These are phyloP conservation scores for Populus deltoides DNA, from an alignment of 345 rosid genomes.

Conservation along the genomic window DNA sequence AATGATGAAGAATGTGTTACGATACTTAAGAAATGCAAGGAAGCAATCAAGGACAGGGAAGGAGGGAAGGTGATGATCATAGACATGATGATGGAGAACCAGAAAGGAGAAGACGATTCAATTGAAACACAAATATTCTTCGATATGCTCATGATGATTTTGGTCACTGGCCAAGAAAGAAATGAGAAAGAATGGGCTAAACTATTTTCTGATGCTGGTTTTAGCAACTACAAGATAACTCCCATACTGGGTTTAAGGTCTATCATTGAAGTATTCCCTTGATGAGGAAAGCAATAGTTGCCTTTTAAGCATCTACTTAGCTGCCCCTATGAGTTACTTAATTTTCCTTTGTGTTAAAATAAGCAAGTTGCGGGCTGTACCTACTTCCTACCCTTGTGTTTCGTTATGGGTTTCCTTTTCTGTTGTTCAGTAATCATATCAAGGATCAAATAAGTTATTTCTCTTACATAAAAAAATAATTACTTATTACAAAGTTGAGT, in stretches of 20 bases:
- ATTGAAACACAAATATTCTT: neutral
- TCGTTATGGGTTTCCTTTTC: no score
- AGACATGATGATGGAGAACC: neutral
- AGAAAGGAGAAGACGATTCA: neutral
- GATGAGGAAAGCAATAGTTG: no score
- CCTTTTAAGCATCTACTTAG: no score
- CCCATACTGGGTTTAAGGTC: neutral
- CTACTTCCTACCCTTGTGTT: no score
- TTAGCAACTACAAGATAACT: neutral
- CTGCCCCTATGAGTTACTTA: no score
- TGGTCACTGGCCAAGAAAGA: neutral
- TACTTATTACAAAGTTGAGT: no score
- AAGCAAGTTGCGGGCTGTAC: no score
- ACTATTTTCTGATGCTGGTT: slow-evolving; percentile 3
- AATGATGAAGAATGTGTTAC: neutral
- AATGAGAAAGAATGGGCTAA: slow-evolving; percentile 3
- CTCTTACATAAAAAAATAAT: no score
- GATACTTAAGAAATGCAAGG: neutral
- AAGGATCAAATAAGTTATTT: no score
- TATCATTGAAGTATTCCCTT: neutral
- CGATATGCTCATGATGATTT: neutral
- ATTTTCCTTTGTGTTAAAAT: no score
- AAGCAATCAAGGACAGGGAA: neutral
- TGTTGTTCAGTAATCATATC: no score
- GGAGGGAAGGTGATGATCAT: slow-evolving; percentile 1